phyloP scores from a whole-genome alignment of 1,284 basidiomycete species.

The Ganoderma boninense region DNA sequence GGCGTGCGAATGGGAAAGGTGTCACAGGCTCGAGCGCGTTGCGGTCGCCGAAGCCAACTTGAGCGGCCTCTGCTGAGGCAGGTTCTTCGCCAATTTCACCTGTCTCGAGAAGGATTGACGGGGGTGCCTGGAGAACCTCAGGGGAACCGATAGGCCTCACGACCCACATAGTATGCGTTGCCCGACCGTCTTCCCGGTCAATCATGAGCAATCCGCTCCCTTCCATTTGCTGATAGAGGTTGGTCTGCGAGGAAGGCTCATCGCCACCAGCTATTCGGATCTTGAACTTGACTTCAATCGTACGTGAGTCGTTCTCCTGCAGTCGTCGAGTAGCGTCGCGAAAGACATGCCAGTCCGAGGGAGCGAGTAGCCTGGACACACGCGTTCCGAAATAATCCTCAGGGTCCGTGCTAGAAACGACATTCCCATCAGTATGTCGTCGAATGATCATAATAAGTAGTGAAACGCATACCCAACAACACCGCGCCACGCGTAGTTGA shows the following conservation, averaged over 20 bases:
- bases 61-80: constrained; percentile 44
- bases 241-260: constrained; percentile 56
- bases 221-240: constrained; percentile 89
- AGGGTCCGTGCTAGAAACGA: constrained; percentile 77
- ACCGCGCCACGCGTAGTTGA: constrained; percentile 94
- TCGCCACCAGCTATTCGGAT: constrained; percentile 72
- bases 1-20: constrained; percentile 76
- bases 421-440: neutral
- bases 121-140: constrained; percentile 68
- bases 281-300: constrained; percentile 92
- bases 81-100: constrained; percentile 62
- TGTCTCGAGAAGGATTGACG: constrained; percentile 62
- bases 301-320: constrained; percentile 92
- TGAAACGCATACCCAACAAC: constrained; percentile 84
- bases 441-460: neutral
- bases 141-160: constrained; percentile 85
- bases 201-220: constrained; percentile 99
- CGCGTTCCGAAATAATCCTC: constrained; percentile 83
- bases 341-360: constrained; percentile 89
- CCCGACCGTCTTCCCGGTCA: constrained; percentile 85
- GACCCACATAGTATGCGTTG: constrained; percentile 99
- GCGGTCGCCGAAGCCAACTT: constrained; percentile 42
- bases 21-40: constrained; percentile 57
- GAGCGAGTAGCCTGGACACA: constrained; percentile 85
- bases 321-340: constrained; percentile 88